Evolutionary conservation across 2,329 filamentous ascomycete genomes (phyloP), one percentile per base, ranked within the genome.

Genomic region (Epichloe gansuensis): DNA sequence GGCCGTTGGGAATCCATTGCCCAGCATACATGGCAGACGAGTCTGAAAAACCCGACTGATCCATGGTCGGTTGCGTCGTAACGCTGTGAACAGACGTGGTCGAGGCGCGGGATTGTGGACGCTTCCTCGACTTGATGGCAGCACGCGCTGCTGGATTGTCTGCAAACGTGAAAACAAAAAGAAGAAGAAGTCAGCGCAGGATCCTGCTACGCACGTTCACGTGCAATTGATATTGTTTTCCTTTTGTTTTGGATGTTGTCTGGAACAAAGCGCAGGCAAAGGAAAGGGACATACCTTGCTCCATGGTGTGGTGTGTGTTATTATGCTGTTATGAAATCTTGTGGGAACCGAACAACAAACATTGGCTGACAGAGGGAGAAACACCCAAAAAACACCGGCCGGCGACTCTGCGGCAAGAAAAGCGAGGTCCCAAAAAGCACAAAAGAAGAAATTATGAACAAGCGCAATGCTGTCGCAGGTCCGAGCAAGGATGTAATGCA

Each of bases 31-130:
- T 67, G 48, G 71, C 69, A 46, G 69, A 62, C 31, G 69, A 58
- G 55, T 75, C 72, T 46, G 65, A 61, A 55, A 76, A 75, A 53
- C 60, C 62, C 21, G 67, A 65, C 51, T 74, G 74, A 38, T 81
- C 78, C 55, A 78, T 67, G 54, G 68, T 75, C 21, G 73, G 70
- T 59, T 79, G 76, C 2, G 75, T 76, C 39, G 71, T 68, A 57
- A 69, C 69, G 65, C 77, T 80, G 59, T 78, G 77, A 50, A 78
- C 72, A 12, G 78, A 81, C 23, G 76, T 73, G 31, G 77, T 81
- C 35, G 77, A 81, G 50, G 73, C 78, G 60, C 75, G 72, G 48
- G 77, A 81, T 54, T 74, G 70, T 38, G 77, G 71, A 56, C 77
- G 73, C 63, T 74, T 76, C 61, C 72, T 70, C 46, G 72, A 66